Percentiles rank a stretch among this genome's conserved stretches.
phyloP scores from a whole-genome alignment of 495 filamentous ascomycete genomes.

The Poronia punctata region DNA sequence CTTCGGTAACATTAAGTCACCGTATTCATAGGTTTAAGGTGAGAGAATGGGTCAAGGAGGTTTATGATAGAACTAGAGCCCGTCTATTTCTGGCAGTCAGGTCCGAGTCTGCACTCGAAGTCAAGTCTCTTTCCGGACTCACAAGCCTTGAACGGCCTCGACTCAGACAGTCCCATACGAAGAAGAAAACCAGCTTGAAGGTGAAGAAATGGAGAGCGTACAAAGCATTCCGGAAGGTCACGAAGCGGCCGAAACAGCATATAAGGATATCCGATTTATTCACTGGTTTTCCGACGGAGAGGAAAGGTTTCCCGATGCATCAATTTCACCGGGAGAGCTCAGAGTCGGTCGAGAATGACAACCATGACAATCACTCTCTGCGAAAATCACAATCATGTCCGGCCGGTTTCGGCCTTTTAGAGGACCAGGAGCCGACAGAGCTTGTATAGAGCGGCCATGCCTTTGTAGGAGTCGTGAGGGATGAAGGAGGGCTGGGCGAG shows the following conservation, averaged over 20 bases:
- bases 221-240: background rate
- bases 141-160: background rate
- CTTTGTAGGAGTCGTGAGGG: too few species aligned
- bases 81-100: too few species aligned
- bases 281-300: background rate
- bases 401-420: too few species aligned
- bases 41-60: constrained; percentile 18
- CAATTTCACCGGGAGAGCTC: too few species aligned
- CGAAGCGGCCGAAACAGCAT: background rate
- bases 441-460: too few species aligned
- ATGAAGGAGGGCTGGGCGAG: too few species aligned
- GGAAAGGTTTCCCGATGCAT: too few species aligned
- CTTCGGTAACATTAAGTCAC: constrained; percentile 10
- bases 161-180: background rate
- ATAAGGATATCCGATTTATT: background rate
- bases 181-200: background rate
- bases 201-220: background rate
- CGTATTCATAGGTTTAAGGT: constrained; percentile 19
- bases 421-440: too few species aligned
- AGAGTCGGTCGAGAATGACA: too few species aligned
- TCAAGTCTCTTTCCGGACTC: background rate
- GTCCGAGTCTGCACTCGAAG: constrained; percentile 13
- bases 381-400: too few species aligned
- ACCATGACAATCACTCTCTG: too few species aligned
- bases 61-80: constrained; percentile 17